Percentiles rank a stretch among this genome's conserved stretches.
phyloP scores from a whole-genome alignment of 768 basidiomycete species.

The Naganishia onofrii region DNA sequence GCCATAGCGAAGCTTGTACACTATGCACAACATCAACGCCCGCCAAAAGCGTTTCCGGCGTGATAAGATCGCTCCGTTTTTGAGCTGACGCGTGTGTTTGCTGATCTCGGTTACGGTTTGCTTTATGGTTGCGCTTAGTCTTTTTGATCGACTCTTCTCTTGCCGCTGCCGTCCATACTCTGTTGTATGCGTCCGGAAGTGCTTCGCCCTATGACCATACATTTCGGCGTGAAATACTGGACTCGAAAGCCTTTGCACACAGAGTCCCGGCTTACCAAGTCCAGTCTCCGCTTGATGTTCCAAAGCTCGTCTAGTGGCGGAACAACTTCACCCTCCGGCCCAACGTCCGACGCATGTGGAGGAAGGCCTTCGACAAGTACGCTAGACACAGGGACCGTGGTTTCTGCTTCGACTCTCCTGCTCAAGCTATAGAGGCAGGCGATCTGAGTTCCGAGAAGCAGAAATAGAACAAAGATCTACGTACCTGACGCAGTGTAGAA shows the following conservation, averaged over 20 bases:
- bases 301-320: conserved; percentile 47
- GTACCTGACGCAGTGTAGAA: conserved; percentile 48
- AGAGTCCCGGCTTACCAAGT: conserved; percentile 39
- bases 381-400: conserved; percentile 1
- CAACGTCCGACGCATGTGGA: conserved; percentile 18
- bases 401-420: conserved; percentile 27
- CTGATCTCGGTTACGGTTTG: conserved; percentile 6
- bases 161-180: conserved; percentile 39
- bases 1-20: conserved; percentile 45
- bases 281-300: conserved; percentile 43
- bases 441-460: neutral
- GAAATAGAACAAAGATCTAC: neutral
- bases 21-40: conserved; percentile 40
- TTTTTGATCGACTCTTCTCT: conserved; percentile 31
- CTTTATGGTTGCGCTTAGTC: conserved; percentile 25
- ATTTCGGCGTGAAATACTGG: neutral
- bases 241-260: neutral
- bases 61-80: neutral
- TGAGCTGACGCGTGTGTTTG: neutral
- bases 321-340: conserved; percentile 13
- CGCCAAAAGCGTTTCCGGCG: conserved; percentile 26
- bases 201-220: conserved; percentile 44
- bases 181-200: conserved; percentile 39
- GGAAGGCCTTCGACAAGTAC: conserved; percentile 18
- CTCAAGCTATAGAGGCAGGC: neutral